These are phyloP conservation scores for Colletotrichum limetticola DNA, from an alignment of 2,329 filamentous ascomycete genomes.

Conservation along the genomic window DNA sequence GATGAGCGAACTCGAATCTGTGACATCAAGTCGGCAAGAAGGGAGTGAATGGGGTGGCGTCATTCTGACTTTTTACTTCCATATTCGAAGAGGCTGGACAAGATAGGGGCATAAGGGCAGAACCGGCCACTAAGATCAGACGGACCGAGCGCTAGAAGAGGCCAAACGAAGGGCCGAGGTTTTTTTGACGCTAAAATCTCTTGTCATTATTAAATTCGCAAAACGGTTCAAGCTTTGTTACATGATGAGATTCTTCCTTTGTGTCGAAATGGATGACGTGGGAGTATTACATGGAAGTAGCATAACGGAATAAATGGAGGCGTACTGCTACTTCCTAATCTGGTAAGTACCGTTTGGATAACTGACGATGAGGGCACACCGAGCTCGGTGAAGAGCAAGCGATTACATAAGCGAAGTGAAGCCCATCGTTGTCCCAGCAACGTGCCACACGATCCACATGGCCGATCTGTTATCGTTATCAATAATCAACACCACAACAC, in stretches of 20 bases:
- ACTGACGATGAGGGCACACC: not conserved
- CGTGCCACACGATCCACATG: conserved; percentile 7
- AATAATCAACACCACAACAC: conserved; percentile 36
- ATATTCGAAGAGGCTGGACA: not conserved
- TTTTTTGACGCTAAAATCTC: not conserved
- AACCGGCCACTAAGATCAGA: not conserved
- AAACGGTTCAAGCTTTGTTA: not conserved
- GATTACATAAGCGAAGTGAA: conserved; percentile 37
- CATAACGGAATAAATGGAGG: not conserved
- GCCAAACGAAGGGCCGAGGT: not conserved
- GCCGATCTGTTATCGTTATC: conserved; percentile 28
- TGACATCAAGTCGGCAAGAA: not conserved
- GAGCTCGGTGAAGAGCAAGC: conserved; percentile 24
- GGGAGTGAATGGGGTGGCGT: not conserved
- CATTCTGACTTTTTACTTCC: not conserved
- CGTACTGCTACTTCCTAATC: not conserved
- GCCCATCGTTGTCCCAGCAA: conserved; percentile 34
- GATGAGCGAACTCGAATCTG: not conserved
- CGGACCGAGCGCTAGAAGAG: not conserved
- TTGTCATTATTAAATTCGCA: not conserved
- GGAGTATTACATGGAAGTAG: not conserved
- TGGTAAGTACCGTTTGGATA: not conserved
- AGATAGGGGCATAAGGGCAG: not conserved
- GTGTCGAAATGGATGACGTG: not conserved
- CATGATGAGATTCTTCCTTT: not conserved